Base-by-base conservation (phyloP, 768 basidiomycete genomes). In the Mycena albidolilacea region DNA sequence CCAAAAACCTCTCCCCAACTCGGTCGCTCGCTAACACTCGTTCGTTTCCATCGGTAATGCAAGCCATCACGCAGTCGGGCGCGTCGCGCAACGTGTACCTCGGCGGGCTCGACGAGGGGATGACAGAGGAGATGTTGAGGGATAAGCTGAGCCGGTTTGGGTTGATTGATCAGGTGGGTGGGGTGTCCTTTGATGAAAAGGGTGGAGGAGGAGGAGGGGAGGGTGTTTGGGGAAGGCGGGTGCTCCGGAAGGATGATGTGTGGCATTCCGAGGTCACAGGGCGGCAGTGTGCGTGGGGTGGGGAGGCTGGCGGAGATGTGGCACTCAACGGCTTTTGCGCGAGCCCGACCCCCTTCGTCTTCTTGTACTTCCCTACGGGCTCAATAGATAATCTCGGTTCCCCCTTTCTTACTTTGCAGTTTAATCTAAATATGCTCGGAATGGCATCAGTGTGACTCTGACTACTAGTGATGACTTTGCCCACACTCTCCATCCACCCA, bases 1-100 rank as follows among this genome's bases (percentile, higher is more conserved):
- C 23, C 23, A 23, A 23, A 23, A 23, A 23, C 23, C 23, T 23
- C 23, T 23, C 23, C 23, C 23, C 41, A 48, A 48, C 15, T 10
- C 14, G 23, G 14, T 23, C 21, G 23, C 54, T 30, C 15, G 38
- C 57, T 38, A 37, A 37, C 57, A 35, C 11, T 6, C 57, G 5
- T 41, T 19, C 7, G 8, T 19, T 39, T 19, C 15, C 91, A n/a
- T 91, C 93, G 78, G 70, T 71, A 14, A 90, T 91, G 3, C 88
- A 94, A 35, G 96, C 97, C 1, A 97, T 99, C 67, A 91, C 90
- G 77, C 95, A 97, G 85, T 92, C 92, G 82, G 96, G 96, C 76
- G 98, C 98, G 2, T 96, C 94, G 76, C 85, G 98, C 76, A 99
- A 99, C 78, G 98, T 99, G 70, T n/a, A n/a, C n/a, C 88, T 99